Evolutionary conservation across 345 rosid species (phyloP), one percentile per base, ranked within the genome.

Genomic region (Ceriops zippeliana): DNA sequence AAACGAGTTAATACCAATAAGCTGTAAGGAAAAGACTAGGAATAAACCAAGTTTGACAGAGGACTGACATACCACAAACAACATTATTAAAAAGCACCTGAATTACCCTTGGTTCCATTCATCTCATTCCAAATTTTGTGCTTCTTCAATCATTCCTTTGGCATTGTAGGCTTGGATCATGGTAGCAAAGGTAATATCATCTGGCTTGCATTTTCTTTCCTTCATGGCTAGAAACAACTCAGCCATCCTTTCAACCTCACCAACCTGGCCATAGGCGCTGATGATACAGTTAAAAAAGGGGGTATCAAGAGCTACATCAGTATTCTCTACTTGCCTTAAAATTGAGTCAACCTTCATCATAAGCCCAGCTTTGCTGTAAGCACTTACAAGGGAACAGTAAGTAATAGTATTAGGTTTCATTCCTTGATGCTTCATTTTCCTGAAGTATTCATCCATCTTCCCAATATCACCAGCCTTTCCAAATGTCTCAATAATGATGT

Each of bases 351-450:
- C 87, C 79, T 83, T 89, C 71, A 31, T 66, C 3, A 79, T 73
- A 53, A 77, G 79, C 66, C 97, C 86, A 26, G 85, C 86, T 86
- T 80, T 81, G 65, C 85, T 70, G 69, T 87, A 87, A 34, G 88
- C 92, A 70, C 82, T 79, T 31, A 89, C 88, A 66, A 90, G 86
- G 51, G 96, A 85, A 73, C 90, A 90, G 63, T 89, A 90, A 1
- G 97, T 93, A 42, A 89, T 73, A 28, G 84, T 81, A 77, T 82
- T 87, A 6, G 97, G 96, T 81, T 93, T 93, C 82, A 87, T 83
- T 60, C 98, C 96, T 38, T 21, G 81, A 82, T 87, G 84, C 79
- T 89, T 93, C 93, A 87, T 89, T 68, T 75, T 79, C 86, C 73
- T 77, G 75, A 86, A 90, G 62, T 78, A 49, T 24, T 85, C 84